Evolutionary conservation across 768 basidiomycete genomes (phyloP).

Genomic region (Lactarius psammicola): DNA sequence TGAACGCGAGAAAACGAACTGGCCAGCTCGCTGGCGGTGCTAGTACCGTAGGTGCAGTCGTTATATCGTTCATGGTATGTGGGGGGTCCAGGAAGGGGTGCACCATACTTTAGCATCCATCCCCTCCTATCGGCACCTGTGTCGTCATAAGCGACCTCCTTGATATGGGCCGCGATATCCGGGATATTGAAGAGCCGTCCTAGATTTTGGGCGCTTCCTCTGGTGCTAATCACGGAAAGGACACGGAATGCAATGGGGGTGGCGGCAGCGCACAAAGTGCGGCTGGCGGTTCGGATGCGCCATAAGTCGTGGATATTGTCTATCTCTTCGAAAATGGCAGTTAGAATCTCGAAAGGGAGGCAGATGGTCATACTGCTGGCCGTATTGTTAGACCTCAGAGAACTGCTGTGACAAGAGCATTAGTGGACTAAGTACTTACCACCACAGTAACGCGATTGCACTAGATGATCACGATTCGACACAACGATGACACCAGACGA

Average conservation of each 20-base stretch:
- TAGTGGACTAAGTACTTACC: no score
- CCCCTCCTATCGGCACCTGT: not conserved
- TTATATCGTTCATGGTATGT: not conserved
- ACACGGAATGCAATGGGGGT: conserved; percentile 2
- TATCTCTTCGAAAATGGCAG: not conserved
- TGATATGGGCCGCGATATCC: not conserved
- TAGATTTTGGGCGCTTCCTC: not conserved
- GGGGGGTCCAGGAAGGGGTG: not conserved
- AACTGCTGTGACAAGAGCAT: no score
- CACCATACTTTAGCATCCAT: not conserved
- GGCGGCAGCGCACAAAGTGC: not conserved
- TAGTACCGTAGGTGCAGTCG: not conserved
- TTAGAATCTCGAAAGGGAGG: not conserved
- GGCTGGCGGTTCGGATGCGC: not conserved
- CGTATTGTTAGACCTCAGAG: no score
- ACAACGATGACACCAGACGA: no score
- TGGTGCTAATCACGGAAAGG: not conserved
- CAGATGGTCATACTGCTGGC: no score
- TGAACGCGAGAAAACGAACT: not conserved
- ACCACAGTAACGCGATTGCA: no score
- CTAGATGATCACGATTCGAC: no score
- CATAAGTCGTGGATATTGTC: not conserved
- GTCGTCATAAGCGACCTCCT: not conserved
- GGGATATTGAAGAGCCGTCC: not conserved
- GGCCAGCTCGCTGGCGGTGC: not conserved